Evolutionary conservation across 345 rosid genomes (phyloP), one percentile per base, ranked within the genome.

Genomic region (Jatropha curcas): DNA sequence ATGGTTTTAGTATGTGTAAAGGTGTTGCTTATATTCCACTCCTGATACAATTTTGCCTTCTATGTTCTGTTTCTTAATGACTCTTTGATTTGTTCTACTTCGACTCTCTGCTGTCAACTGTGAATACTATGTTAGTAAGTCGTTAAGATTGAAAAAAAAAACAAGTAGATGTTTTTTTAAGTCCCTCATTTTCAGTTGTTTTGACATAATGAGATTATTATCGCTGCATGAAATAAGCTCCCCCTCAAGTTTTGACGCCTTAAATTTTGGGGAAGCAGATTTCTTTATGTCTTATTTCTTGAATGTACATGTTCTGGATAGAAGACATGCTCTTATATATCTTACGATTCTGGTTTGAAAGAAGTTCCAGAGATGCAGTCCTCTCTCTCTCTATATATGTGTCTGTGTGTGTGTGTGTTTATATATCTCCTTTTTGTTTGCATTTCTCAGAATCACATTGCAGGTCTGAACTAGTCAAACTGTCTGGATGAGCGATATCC

Each of bases 81-180:
- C 10, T 43, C 43, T 56, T 33, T 72, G 30, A 37, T 66, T 11
- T 16, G 9, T 2, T 73, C 68, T n/a, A 37, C 67, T 25, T 34
- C 56, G 56, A 51, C 24, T 34, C 27, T 63, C 27, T 63, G 28
- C 6, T 41, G 79, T 77, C 74, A 83, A 84, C 53, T 84, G 84
- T 84, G 79, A 67, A 82, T 81, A 82, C 51, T 59, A n/a, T 25
- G 35, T 16, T 51, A 57, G 59, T 50, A 24, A 31, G 31, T 16
- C 51, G 57, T 67, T 50, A 24, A 24, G 41, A 35, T 28, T 37
- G 45, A 14, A 53, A 14, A 19, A 63, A 50, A 28, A 9, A 20
- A 19, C 24, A 41, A n/a, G 22, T n/a, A 9, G n/a, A 66, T 41
- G 37, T 27, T 48, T 7, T 58, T 60, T 35, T 20, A 22, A 70